Percentiles rank a stretch among this genome's conserved stretches.
Evolutionary conservation across 805 yeast species (phyloP).

Genomic region (Nakazawaea pomicola): DNA sequence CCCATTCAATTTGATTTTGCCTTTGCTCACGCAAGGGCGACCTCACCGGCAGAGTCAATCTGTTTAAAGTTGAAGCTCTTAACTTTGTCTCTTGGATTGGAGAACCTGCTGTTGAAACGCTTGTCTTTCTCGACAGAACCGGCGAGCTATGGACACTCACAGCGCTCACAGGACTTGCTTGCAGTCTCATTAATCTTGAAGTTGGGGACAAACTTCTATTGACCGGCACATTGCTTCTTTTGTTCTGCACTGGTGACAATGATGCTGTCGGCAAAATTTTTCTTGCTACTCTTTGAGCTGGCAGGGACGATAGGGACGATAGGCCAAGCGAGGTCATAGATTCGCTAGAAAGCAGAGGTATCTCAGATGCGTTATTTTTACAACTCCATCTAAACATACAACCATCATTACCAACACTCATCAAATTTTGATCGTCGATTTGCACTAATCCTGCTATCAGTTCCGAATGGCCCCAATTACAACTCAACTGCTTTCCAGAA

Average conservation of each 20-base stretch:
- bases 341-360: too few species aligned
- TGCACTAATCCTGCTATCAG: constrained; percentile 38
- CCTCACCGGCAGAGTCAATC: constrained; percentile 5
- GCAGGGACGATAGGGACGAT: too few species aligned
- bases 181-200: too few species aligned
- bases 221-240: constrained; percentile 15
- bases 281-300: constrained; percentile 20
- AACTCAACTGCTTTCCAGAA: constrained; percentile 41
- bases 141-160: too few species aligned
- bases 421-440: constrained; percentile 19
- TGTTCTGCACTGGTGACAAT: constrained; percentile 10
- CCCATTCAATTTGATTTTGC: constrained; percentile 4
- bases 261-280: constrained; percentile 15
- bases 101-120: constrained; percentile 2
- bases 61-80: constrained; percentile 3
- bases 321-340: too few species aligned
- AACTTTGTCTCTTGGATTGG: too few species aligned
- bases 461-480: constrained; percentile 60
- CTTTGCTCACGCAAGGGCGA: neutral
- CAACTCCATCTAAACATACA: constrained; percentile 47
- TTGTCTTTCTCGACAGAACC: neutral
- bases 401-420: constrained; percentile 48
- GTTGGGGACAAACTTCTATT: constrained; percentile 14
- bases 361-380: neutral
- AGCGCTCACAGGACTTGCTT: too few species aligned